Percentiles rank a stretch among this genome's conserved stretches.
phyloP scores from a whole-genome alignment of 257 asterid genomes.

The Solanum acaule region DNA sequence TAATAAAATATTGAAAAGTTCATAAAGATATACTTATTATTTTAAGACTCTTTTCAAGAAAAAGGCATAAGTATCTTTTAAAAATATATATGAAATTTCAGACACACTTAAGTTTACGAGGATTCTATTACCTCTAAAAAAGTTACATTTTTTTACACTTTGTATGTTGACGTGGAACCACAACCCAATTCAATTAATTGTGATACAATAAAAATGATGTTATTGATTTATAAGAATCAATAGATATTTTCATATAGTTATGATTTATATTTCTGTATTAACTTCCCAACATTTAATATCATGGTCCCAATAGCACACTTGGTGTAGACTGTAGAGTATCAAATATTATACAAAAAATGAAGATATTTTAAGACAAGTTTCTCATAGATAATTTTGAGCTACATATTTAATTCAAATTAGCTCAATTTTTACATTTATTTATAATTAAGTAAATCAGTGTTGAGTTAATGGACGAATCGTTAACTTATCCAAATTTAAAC shows the following conservation, averaged over 20 bases:
- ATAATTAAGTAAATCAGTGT: background rate
- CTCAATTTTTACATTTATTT: background rate
- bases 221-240: background rate
- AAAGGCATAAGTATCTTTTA: background rate
- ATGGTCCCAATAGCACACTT: background rate
- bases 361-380: background rate
- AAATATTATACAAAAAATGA: background rate
- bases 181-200: background rate
- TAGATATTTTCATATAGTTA: background rate
- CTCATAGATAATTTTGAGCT: background rate
- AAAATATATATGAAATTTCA: background rate
- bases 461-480: background rate
- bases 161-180: background rate
- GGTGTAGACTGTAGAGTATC: background rate
- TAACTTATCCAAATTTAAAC: background rate
- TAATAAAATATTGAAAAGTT: background rate
- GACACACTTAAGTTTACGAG: background rate
- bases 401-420: background rate
- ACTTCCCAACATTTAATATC: background rate
- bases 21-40: background rate
- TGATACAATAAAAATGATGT: background rate
- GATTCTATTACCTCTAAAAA: no score
- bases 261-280: background rate
- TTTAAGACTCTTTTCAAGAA: background rate
- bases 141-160: fast-evolving